Percentiles rank a stretch among this genome's conserved stretches.
phyloP scores from a whole-genome alignment of 805 yeast species.

The Yarrowia divulgata region DNA sequence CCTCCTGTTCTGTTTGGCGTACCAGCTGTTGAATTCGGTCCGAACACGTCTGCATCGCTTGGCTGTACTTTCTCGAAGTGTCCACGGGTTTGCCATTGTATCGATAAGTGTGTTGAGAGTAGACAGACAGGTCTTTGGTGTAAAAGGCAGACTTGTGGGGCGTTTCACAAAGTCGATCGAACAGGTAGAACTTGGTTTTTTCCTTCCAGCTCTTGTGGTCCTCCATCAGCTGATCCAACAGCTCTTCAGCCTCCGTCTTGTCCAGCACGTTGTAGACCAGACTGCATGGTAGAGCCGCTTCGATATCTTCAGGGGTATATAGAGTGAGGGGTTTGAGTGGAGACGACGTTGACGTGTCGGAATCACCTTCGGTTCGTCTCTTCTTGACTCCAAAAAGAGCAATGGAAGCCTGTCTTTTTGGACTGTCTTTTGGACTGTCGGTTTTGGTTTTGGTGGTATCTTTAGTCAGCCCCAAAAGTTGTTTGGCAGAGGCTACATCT shows the following conservation, averaged over 20 bases:
- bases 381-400: conserved; percentile 2
- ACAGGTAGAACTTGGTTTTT: conserved; percentile 62
- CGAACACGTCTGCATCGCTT: conserved; percentile 54
- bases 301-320: conserved; percentile 61
- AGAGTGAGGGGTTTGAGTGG: conserved; percentile 43
- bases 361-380: neutral
- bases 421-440: neutral
- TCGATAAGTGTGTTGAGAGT: conserved; percentile 43
- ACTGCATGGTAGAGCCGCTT: conserved; percentile 59
- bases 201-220: conserved; percentile 53
- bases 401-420: conserved; percentile 10
- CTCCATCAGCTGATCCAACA: conserved; percentile 55
- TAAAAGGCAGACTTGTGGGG: conserved; percentile 60
- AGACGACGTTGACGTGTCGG: neutral
- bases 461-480: neutral
- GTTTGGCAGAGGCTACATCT: conserved; percentile 46
- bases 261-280: conserved; percentile 63
- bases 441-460: neutral
- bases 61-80: conserved; percentile 51
- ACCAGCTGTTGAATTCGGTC: conserved; percentile 54
- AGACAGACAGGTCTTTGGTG: conserved; percentile 45
- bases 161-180: conserved; percentile 66
- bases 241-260: conserved; percentile 54
- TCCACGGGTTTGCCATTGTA: conserved; percentile 54
- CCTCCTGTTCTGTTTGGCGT: conserved; percentile 49